A percentile compares a stretch with the other conserved stretches of the same genome.
These are phyloP conservation scores for Rhizophagus prolifer DNA, from an alignment of 192 early-diverging fungal genomes.

Conservation along the genomic window DNA sequence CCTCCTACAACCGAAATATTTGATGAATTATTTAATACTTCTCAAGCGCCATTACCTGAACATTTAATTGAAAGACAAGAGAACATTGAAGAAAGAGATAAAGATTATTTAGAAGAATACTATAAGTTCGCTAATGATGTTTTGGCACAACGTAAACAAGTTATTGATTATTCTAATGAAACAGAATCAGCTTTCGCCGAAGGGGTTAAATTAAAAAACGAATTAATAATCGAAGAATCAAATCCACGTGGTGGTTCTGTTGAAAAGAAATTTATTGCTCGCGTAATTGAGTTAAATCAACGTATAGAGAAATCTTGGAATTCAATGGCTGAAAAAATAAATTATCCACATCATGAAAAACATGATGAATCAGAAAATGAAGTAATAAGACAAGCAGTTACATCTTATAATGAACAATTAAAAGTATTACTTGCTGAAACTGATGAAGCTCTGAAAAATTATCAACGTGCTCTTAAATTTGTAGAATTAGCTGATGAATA, in stretches of 20 bases:
- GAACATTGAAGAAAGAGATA: conserved; percentile 35
- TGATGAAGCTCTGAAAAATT: conserved; percentile 21
- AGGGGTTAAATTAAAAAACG: background rate
- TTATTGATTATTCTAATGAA: conserved; percentile 32
- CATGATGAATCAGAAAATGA: conserved; percentile 26
- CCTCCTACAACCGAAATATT: conserved; percentile 35
- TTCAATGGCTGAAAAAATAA: background rate
- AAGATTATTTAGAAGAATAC: conserved; percentile 35
- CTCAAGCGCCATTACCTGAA: conserved; percentile 34
- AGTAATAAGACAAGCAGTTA: background rate
- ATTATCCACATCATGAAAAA: conserved; percentile 14
- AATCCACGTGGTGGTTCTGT: conserved; percentile 26
- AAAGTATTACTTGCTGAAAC: background rate
- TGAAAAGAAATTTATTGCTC: conserved; percentile 24
- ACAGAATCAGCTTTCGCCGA: background rate
- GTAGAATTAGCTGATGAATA: conserved; percentile 18
- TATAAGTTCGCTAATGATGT: conserved; percentile 39
- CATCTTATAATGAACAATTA: conserved; percentile 6
- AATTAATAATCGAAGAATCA: conserved; percentile 26
- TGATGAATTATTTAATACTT: conserved; percentile 43
- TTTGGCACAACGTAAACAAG: conserved; percentile 36
- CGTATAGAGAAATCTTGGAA: conserved; percentile 7
- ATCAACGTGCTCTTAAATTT: conserved; percentile 21
- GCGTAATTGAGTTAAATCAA: conserved; percentile 11
- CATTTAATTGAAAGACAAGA: conserved; percentile 39